Conservation (phyloP, 495 filamentous ascomycete genomes). For the Tuber microsphaerosporum region DNA sequence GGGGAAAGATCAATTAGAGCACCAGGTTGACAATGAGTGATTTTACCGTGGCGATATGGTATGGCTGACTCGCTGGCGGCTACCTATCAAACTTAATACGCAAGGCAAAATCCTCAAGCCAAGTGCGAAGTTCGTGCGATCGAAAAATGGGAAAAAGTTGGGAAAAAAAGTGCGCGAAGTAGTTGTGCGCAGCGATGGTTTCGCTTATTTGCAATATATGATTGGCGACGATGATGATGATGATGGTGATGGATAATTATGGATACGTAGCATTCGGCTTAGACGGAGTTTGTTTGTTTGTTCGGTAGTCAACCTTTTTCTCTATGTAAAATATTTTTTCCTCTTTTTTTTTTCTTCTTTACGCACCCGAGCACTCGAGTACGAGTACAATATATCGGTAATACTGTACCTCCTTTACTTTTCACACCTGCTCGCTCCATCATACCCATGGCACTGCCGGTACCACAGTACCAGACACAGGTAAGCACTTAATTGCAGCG, state of each 20-base stretch:
- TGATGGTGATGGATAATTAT: neutral
- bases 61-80: neutral
- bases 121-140: neutral
- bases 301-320: neutral
- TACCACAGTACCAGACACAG: neutral
- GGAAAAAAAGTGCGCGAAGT: neutral
- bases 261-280: neutral
- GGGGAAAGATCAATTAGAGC: neutral
- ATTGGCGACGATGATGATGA: neutral
- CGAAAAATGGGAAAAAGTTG: neutral
- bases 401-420: too few species aligned
- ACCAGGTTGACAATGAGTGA: neutral
- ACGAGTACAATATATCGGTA: neutral
- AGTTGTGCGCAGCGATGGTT: neutral
- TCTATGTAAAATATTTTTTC: constrained; percentile 7
- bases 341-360: constrained; percentile 6
- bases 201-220: neutral
- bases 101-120: neutral
- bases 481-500: neutral
- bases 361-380: too few species aligned
- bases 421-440: neutral
- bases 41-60: neutral
- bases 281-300: constrained; percentile 12
- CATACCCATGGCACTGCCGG: neutral
- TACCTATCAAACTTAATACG: neutral